Conservation (phyloP, 306 rosid genomes). For the Ceratonia siliqua region DNA sequence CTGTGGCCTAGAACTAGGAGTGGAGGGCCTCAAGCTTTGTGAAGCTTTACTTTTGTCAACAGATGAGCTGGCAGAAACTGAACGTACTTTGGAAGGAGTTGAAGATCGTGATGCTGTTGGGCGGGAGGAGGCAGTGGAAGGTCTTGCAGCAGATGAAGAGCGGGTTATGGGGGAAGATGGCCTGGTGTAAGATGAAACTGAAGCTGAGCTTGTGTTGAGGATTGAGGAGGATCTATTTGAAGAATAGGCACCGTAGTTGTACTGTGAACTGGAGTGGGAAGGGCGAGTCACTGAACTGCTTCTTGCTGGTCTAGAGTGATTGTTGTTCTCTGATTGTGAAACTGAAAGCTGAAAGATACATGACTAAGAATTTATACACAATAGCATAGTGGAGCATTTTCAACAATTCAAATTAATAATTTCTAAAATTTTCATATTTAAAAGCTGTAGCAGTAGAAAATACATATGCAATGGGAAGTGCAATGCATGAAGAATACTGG, state of each 20-base stretch:
- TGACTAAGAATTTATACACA: slow-evolving; percentile 26
- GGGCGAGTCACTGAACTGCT: slow-evolving; percentile 94
- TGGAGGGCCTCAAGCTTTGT: slow-evolving; percentile 81
- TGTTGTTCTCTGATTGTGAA: slow-evolving; percentile 76
- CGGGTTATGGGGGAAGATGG: slow-evolving; percentile 84
- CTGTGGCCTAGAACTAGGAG: slow-evolving; percentile 95
- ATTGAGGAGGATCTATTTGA: slow-evolving; percentile 74
- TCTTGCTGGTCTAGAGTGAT: slow-evolving; percentile 79
- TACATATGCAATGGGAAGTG: neutral
- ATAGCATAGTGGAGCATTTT: neutral
- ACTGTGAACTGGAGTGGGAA: slow-evolving; percentile 68
- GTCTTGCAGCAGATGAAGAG: slow-evolving; percentile 60
- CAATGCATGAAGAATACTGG: neutral
- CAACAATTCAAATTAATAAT: neutral
- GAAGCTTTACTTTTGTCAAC: slow-evolving; percentile 64
- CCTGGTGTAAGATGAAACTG: slow-evolving; percentile 89
- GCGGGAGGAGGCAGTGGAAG: slow-evolving; percentile 89
- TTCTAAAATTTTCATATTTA: neutral
- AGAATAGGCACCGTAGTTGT: slow-evolving; percentile 62
- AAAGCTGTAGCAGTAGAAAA: neutral
- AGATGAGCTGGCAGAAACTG: slow-evolving; percentile 53
- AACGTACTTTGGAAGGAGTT: slow-evolving; percentile 83
- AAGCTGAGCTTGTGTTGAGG: slow-evolving; percentile 95
- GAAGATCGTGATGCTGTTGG: slow-evolving; percentile 61
- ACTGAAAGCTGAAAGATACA: slow-evolving; percentile 78